These are phyloP conservation scores for Fusarium hainanense DNA, from an alignment of 2,329 filamentous ascomycete species.

Conservation along the genomic window DNA sequence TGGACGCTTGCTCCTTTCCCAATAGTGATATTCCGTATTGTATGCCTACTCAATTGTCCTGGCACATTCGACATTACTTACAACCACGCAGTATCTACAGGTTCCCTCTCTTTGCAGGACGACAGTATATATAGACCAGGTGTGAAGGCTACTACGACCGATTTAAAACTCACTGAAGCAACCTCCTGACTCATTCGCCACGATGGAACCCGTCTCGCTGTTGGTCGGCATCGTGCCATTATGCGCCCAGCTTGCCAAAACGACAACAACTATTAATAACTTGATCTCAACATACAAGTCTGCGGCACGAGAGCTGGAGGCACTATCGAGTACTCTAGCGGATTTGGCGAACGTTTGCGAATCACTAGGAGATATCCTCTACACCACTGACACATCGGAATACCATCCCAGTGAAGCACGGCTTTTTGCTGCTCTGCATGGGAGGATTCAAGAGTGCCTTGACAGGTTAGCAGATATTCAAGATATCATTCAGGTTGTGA, in stretches of 20 bases:
- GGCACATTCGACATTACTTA: background rate
- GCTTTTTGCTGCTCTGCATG: background rate
- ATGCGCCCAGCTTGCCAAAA: slow-evolving; percentile 9
- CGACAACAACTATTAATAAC: background rate
- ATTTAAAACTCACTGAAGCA: too few relatives aligned
- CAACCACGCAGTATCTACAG: background rate
- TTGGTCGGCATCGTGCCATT: slow-evolving; percentile 1
- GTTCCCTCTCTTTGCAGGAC: background rate
- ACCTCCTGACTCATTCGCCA: background rate
- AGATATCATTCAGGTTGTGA: background rate
- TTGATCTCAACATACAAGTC: slow-evolving; percentile 19
- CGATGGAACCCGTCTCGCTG: background rate
- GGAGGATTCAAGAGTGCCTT: background rate
- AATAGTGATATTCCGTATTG: background rate
- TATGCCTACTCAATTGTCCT: background rate
- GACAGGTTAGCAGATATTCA: background rate
- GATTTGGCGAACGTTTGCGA: slow-evolving; percentile 8
- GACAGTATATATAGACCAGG: too few relatives aligned
- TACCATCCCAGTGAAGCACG: background rate
- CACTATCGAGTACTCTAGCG: background rate
- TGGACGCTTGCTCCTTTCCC: background rate
- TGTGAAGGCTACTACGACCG: too few relatives aligned
- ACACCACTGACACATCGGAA: fast-evolving
- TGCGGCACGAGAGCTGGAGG: slow-evolving; percentile 4
- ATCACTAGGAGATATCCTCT: background rate